phyloP scores from a whole-genome alignment of 805 yeast genomes.

The Sugiyamaella chiloensis region DNA sequence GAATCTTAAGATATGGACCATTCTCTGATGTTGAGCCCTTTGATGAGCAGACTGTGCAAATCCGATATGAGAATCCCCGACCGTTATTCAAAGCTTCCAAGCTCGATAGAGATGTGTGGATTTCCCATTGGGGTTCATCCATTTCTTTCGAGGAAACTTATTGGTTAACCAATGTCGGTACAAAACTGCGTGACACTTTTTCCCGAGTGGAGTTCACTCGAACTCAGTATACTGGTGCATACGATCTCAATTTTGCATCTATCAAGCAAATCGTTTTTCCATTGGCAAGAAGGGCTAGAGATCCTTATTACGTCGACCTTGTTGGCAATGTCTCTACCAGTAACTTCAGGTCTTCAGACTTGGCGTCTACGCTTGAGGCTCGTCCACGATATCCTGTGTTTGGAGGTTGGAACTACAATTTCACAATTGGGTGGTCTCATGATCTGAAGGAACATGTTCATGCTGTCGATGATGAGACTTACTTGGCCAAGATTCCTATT shows the following conservation, averaged over 20 bases:
- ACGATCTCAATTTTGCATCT: conserved; percentile 53
- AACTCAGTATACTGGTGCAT: conserved; percentile 39
- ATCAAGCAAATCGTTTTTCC: conserved; percentile 58
- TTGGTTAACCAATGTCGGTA: conserved; percentile 74
- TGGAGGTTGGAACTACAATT: conserved; percentile 95
- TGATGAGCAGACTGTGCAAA: conserved; percentile 46
- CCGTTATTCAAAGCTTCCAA: conserved; percentile 62
- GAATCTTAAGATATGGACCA: conserved; percentile 55
- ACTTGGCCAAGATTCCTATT: conserved; percentile 64
- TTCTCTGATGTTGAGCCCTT: conserved; percentile 45
- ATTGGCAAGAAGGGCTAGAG: conserved; percentile 51
- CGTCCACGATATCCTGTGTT: conserved; percentile 91
- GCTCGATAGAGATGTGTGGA: conserved; percentile 76
- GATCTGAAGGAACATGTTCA: conserved; percentile 53
- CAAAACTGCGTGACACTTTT: conserved; percentile 56
- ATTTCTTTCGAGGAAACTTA: conserved; percentile 81
- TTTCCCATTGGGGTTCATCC: conserved; percentile 77
- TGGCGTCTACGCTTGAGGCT: conserved; percentile 50
- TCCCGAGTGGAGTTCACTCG: conserved; percentile 76
- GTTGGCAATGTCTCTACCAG: conserved; percentile 93
- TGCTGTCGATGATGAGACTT: conserved; percentile 45
- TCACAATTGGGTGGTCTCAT: conserved; percentile 91
- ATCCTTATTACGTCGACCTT: conserved; percentile 77
- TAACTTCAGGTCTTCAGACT: conserved; percentile 29
- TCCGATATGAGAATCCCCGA: conserved; percentile 59